phyloP scores from a whole-genome alignment of 1,284 basidiomycete genomes.

The Porogramme epimiltina region DNA sequence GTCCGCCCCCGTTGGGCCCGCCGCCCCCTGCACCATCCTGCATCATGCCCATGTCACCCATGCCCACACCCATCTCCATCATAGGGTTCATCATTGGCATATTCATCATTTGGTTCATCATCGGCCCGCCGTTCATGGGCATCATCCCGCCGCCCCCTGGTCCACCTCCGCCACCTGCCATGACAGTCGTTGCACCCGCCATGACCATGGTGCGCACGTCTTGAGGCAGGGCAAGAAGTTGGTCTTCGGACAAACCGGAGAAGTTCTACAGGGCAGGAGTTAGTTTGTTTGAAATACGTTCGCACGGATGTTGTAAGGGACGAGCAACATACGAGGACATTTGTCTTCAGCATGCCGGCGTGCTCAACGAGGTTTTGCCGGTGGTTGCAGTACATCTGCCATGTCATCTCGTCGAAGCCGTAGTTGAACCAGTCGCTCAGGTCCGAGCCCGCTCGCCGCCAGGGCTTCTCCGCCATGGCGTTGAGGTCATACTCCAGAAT shows the following conservation, averaged over 20 bases:
- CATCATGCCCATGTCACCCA: constrained; percentile 40
- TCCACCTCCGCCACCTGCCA: constrained; percentile 54
- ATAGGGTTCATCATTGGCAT: constrained; percentile 42
- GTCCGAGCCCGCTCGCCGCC: constrained; percentile 92
- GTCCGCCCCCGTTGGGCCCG: constrained; percentile 25
- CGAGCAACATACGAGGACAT: constrained; percentile 63
- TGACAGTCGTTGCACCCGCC: constrained; percentile 74
- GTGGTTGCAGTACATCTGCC: constrained; percentile 90
- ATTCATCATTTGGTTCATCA: constrained; percentile 52
- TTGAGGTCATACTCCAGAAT: constrained; percentile 90
- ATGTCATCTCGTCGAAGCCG: constrained; percentile 96
- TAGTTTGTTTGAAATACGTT: neutral
- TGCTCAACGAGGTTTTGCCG: constrained; percentile 81
- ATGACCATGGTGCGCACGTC: constrained; percentile 84
- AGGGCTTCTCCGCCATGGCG: constrained; percentile 85
- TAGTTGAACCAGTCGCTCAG: constrained; percentile 99
- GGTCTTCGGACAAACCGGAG: constrained; percentile 80
- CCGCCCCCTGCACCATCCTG: constrained; percentile 22
- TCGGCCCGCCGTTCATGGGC: constrained; percentile 38
- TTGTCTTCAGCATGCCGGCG: constrained; percentile 75
- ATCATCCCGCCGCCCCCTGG: constrained; percentile 56
- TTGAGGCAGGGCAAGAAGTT: constrained; percentile 69
- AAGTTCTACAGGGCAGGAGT: constrained; percentile 57
- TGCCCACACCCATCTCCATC: constrained; percentile 52
- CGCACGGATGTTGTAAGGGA: neutral